Evolutionary conservation across 129 eudicot species (phyloP).

Genomic region (Escallonia herrerae): DNA sequence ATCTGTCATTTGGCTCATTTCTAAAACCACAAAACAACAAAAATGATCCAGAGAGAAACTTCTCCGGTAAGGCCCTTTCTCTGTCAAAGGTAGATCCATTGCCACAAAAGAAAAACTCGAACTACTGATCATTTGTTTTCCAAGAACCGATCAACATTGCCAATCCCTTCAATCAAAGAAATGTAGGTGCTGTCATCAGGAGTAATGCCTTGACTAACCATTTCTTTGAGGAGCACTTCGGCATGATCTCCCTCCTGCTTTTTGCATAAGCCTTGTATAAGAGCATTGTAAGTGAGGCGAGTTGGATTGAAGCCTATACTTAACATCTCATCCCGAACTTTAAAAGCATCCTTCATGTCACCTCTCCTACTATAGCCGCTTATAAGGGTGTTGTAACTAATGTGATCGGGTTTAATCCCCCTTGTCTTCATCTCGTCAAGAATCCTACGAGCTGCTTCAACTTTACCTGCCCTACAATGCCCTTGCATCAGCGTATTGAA

Average conservation of each 20-base stretch:
- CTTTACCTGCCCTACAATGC: slow-evolving; percentile 46
- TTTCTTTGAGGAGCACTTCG: slow-evolving; percentile 46
- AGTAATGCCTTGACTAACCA: slow-evolving; percentile 59
- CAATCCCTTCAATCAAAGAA: slow-evolving; percentile 52
- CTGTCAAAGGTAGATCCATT: not conserved
- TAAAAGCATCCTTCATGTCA: slow-evolving; percentile 58
- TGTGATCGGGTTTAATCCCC: slow-evolving; percentile 62
- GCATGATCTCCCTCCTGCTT: slow-evolving; percentile 42
- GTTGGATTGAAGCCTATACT: slow-evolving; percentile 55
- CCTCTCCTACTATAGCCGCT: slow-evolving; percentile 77
- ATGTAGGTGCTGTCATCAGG: slow-evolving; percentile 57
- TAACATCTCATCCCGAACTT: slow-evolving; percentile 55
- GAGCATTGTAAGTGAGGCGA: slow-evolving; percentile 56
- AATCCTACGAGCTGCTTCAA: slow-evolving; percentile 54
- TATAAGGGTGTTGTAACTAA: slow-evolving; percentile 58
- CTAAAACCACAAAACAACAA: not conserved
- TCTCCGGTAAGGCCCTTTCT: not conserved
- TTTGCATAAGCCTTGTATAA: slow-evolving; percentile 67
- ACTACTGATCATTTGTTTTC: slow-evolving; percentile 11
- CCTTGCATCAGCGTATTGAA: slow-evolving; percentile 75
- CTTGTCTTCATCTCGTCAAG: slow-evolving; percentile 56
- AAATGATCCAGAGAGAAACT: slow-evolving; percentile 1
- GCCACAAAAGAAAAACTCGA: not conserved
- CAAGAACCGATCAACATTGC: slow-evolving; percentile 29
- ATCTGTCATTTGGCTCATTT: not conserved